These are phyloP conservation scores for Russula sp. DNA, from an alignment of 768 basidiomycete species.

Conservation along the genomic window DNA sequence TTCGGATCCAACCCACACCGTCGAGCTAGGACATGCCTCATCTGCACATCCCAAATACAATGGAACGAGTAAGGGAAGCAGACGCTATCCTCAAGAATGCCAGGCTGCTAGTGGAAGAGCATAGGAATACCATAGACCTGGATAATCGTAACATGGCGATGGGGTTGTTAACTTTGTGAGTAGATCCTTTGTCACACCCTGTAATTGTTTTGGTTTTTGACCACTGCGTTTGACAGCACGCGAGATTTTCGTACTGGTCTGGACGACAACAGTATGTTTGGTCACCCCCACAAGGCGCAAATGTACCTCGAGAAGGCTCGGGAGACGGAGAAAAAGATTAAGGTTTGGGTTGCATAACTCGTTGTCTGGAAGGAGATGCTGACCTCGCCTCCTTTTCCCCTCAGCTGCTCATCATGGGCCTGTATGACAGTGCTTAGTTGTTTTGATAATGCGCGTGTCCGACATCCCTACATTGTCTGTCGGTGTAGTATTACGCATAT, in stretches of 20 bases:
- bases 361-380: neutral
- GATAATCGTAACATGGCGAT: neutral
- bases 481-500: no score
- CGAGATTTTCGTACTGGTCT: neutral
- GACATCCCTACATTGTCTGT: no score
- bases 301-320: slow-evolving; percentile 7
- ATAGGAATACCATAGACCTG: neutral
- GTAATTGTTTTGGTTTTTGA: neutral
- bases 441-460: no score
- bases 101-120: neutral
- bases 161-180: slow-evolving; percentile 1
- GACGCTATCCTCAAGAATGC: neutral
- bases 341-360: neutral
- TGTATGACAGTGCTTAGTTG: neutral
- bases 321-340: neutral
- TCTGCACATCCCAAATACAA: neutral
- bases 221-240: neutral
- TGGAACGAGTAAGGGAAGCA: neutral
- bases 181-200: no score
- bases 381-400: neutral
- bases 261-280: neutral
- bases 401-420: neutral
- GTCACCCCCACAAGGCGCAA: neutral
- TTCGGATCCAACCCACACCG: neutral
- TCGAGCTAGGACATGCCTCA: neutral